Evolutionary conservation across 2,329 filamentous ascomycete species (phyloP), one percentile per base, ranked within the genome.

Genomic region (Colletotrichum noveboracense): DNA sequence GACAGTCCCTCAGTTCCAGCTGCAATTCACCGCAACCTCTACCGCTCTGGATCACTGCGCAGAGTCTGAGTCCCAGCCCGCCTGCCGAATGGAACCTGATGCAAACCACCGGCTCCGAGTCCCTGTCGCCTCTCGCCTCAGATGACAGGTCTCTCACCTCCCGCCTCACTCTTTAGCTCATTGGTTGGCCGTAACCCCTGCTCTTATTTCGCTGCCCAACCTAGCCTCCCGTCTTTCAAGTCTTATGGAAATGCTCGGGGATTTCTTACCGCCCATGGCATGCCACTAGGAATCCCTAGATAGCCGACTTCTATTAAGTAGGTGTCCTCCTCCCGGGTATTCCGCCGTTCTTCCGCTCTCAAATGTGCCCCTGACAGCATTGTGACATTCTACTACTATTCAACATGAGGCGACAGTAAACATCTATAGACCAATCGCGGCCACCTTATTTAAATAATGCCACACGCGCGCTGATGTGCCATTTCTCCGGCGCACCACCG

Each of bases 21-120:
- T 64, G 30, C 66, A 74, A 70, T 58, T 74, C 71, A 70, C 71
- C 66, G 71, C 58, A 64, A 70, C 30, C 12, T 38, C 66, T 38
- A 16, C n/a, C 6, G 32, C 34, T 43, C 58, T 43, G 28, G 61
- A 60, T 58, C 58, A 70, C 66, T 26, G 52, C 24, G 30, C 66
- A 52, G 55, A 34, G 18, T 21, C 28, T n/a, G 58, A 12, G 18
- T 21, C 28, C 32, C 52, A 48, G 18, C 48, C 55, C 21, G 55
- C 21, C 55, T 48, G 38, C 38, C 43, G 18, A 32, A 61, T 28
- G 58, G 58, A 61, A 61, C 58, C 24, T 61, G 26, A 21, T 43
- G 62, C 34, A 48, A 32, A n/a, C 60, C 9, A 36, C 60, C 21
- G 18, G 32, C 21, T 36, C 14, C 21, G 32, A 16, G 32, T 65